Percentiles rank a stretch among this genome's conserved stretches.
Evolutionary conservation across 352 stramenopile genomes (phyloP).

Genomic region (Phytophthora cajani): DNA sequence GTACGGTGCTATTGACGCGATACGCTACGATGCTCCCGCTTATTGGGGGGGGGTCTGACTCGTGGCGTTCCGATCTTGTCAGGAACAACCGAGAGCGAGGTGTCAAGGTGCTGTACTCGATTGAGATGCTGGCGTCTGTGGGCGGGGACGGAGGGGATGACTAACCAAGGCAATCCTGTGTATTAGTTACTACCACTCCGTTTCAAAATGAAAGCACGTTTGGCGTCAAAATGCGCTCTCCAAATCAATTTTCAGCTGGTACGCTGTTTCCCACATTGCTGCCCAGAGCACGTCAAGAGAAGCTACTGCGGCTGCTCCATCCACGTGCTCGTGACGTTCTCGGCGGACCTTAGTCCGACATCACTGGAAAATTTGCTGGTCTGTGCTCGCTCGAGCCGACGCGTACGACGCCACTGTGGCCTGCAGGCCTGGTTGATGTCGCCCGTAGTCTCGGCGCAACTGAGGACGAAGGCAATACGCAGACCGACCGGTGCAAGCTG

Average conservation of each 20-base stretch:
- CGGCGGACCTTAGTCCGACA: neutral
- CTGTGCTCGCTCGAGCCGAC: slow-evolving; percentile 38
- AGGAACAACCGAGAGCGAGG: neutral
- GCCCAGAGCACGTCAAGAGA: slow-evolving; percentile 33
- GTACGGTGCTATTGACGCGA: too few species aligned
- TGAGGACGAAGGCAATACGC: neutral
- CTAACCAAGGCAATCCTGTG: neutral
- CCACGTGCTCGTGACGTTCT: slow-evolving; percentile 33
- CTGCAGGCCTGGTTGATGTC: neutral
- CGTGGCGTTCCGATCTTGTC: too few species aligned
- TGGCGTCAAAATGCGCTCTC: too few species aligned
- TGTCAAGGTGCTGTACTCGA: neutral
- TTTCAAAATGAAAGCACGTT: too few species aligned
- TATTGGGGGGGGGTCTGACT: too few species aligned
- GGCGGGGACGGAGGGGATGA: neutral
- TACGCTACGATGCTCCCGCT: too few species aligned
- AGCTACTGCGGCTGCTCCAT: slow-evolving; percentile 49
- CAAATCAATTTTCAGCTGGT: neutral
- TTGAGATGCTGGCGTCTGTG: neutral
- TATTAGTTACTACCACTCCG: slow-evolving; percentile 3
- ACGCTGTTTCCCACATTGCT: slow-evolving; percentile 51
- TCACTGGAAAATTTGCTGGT: slow-evolving; percentile 17
- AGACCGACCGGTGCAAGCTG: neutral
- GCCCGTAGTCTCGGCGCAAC: neutral
- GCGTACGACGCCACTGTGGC: slow-evolving; percentile 13